Evolutionary conservation across 2,329 filamentous ascomycete genomes (phyloP).

Genomic region (Aspergillus udagawae): DNA sequence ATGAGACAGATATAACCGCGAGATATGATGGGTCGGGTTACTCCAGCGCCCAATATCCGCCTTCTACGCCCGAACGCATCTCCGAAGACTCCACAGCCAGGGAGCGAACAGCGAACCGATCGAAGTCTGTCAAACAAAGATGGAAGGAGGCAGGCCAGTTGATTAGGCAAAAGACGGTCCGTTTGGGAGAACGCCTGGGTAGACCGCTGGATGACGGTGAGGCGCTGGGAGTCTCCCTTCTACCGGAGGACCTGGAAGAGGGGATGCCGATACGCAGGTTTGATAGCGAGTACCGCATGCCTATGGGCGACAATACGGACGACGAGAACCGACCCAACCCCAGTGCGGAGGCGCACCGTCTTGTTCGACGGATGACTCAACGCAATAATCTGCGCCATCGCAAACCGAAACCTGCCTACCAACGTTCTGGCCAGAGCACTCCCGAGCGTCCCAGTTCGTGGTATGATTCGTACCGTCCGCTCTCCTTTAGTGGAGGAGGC

Average conservation of each 20-base stretch:
- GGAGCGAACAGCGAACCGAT: conserved; percentile 7
- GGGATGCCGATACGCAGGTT: conserved; percentile 19
- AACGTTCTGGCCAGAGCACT: conserved; percentile 30
- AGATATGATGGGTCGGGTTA: not conserved
- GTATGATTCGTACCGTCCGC: conserved; percentile 19
- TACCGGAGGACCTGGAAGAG: conserved; percentile 28
- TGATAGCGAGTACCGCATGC: conserved; percentile 17
- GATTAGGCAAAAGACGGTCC: conserved; percentile 26
- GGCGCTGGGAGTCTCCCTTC: conserved; percentile 23
- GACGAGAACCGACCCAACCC: conserved; percentile 20
- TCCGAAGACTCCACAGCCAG: not conserved
- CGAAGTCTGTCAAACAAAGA: conserved; percentile 19
- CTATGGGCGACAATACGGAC: conserved; percentile 14
- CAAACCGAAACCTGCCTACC: conserved; percentile 29
- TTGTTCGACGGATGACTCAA: conserved; percentile 35
- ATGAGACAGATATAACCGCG: not conserved
- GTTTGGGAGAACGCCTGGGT: conserved; percentile 27
- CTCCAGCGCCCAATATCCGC: not conserved
- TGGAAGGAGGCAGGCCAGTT: conserved; percentile 26
- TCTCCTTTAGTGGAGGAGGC: conserved; percentile 25
- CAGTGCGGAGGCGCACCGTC: conserved; percentile 35
- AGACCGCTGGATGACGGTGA: conserved; percentile 30
- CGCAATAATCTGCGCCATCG: conserved; percentile 22
- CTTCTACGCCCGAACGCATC: not conserved
- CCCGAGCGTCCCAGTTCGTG: conserved; percentile 26